Percentiles rank a stretch among this genome's conserved stretches.
Evolutionary conservation across 768 basidiomycete genomes (phyloP).

Genomic region (Wakefieldia striispora): DNA sequence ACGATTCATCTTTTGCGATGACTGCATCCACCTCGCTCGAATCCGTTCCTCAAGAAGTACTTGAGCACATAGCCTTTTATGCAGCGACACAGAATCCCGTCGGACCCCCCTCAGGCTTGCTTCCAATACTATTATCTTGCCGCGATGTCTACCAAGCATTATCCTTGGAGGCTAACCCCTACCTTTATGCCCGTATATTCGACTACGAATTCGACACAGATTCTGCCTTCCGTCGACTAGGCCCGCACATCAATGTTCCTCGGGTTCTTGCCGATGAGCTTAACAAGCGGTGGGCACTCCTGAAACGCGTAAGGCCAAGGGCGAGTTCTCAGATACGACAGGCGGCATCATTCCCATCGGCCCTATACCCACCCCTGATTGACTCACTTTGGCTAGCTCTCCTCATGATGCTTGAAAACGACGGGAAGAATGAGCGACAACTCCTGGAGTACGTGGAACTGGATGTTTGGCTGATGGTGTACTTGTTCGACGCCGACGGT

Average conservation of each 20-base stretch:
- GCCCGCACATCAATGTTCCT: constrained; percentile 38
- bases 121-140: constrained; percentile 54
- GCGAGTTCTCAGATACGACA: constrained; percentile 15
- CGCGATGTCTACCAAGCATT: constrained; percentile 48
- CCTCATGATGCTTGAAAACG: constrained; percentile 80
- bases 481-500: constrained; percentile 61
- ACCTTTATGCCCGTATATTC: constrained; percentile 74
- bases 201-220: constrained; percentile 61
- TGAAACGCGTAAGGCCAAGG: constrained; percentile 55
- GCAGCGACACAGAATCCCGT: constrained; percentile 48
- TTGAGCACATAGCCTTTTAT: constrained; percentile 76
- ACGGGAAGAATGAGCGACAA: constrained; percentile 67
- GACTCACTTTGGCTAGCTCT: constrained; percentile 68
- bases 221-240: constrained; percentile 50
- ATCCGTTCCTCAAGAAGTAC: constrained; percentile 68
- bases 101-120: constrained; percentile 60
- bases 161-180: constrained; percentile 54
- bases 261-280: constrained; percentile 59
- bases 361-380: neutral
- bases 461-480: constrained; percentile 62
- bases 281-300: constrained; percentile 51
- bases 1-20: constrained; percentile 7
- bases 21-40: constrained; percentile 33
- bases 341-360: constrained; percentile 6
- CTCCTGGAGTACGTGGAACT: constrained; percentile 67